Evolutionary conservation across 2,329 filamentous ascomycete species (phyloP).

Genomic region (Scedosporium dehoogii): DNA sequence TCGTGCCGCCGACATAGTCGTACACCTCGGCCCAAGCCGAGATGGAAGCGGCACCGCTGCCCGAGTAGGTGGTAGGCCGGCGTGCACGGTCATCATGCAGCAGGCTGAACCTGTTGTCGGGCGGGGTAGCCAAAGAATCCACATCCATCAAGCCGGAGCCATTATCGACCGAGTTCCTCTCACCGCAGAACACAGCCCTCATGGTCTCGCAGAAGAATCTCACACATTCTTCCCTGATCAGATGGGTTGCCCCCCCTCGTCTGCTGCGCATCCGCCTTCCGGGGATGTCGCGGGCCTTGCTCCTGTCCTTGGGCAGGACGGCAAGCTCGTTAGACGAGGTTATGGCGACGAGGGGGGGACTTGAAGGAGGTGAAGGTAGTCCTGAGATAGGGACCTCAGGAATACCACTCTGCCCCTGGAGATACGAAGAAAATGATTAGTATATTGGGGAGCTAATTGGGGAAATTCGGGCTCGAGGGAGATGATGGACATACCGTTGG

Average conservation of each 20-base stretch:
- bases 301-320: slow-evolving; percentile 44
- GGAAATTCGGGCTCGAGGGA: slow-evolving; percentile 2
- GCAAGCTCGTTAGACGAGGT: slow-evolving; percentile 59
- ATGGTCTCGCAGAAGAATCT: slow-evolving; percentile 98
- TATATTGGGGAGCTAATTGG: slow-evolving; percentile 1
- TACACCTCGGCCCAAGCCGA: slow-evolving; percentile 66
- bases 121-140: slow-evolving; percentile 44
- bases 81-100: neutral
- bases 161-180: slow-evolving; percentile 67
- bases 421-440: slow-evolving; percentile 10
- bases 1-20: slow-evolving; percentile 76
- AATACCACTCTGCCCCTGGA: slow-evolving; percentile 79
- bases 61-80: neutral
- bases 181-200: slow-evolving; percentile 90
- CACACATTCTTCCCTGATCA: slow-evolving; percentile 99
- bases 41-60: slow-evolving; percentile 23
- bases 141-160: slow-evolving; percentile 83
- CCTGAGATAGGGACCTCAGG: slow-evolving; percentile 84
- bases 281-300: slow-evolving; percentile 31
- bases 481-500: slow-evolving; percentile 49
- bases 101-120: slow-evolving; percentile 27
- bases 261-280: slow-evolving; percentile 31
- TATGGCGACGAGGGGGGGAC: slow-evolving; percentile 76
- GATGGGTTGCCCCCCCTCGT: slow-evolving; percentile 87
- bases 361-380: slow-evolving; percentile 75